Conservation (phyloP, 805 yeast genomes). For the Spathaspora sp. region DNA sequence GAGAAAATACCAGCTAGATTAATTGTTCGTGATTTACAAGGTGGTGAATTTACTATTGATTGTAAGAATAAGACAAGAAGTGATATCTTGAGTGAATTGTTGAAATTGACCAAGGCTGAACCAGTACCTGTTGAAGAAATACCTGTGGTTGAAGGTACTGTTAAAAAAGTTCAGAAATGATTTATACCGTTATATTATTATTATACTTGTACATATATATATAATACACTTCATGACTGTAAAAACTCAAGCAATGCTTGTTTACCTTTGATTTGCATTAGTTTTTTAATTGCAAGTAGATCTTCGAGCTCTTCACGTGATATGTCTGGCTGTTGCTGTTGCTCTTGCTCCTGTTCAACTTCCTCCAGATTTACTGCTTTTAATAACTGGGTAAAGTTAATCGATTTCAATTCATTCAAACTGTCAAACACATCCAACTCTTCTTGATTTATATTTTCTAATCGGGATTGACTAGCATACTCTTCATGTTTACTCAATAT, state of each 20-base stretch:
- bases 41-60: conserved; percentile 25
- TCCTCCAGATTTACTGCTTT: conserved; percentile 27
- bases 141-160: conserved; percentile 15
- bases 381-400: conserved; percentile 49
- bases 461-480: conserved; percentile 20
- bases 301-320: conserved; percentile 44
- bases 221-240: conserved; percentile 15
- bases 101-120: conserved; percentile 49
- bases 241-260: conserved; percentile 62
- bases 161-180: not conserved
- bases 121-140: conserved; percentile 46
- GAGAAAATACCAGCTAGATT: conserved; percentile 44
- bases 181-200: not conserved
- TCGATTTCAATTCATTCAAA: conserved; percentile 24
- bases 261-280: conserved; percentile 68
- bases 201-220: conserved; percentile 8
- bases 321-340: conserved; percentile 6
- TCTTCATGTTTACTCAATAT: conserved; percentile 18
- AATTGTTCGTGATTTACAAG: conserved; percentile 36
- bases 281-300: conserved; percentile 50
- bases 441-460: conserved; percentile 11
- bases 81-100: conserved; percentile 56
- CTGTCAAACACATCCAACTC: conserved; percentile 21
- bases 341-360: conserved; percentile 8
- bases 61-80: conserved; percentile 48